A percentile compares a stretch with the other conserved stretches of the same genome.
Conservation (phyloP, 2,329 filamentous ascomycete species). For the Phoma sp. region DNA sequence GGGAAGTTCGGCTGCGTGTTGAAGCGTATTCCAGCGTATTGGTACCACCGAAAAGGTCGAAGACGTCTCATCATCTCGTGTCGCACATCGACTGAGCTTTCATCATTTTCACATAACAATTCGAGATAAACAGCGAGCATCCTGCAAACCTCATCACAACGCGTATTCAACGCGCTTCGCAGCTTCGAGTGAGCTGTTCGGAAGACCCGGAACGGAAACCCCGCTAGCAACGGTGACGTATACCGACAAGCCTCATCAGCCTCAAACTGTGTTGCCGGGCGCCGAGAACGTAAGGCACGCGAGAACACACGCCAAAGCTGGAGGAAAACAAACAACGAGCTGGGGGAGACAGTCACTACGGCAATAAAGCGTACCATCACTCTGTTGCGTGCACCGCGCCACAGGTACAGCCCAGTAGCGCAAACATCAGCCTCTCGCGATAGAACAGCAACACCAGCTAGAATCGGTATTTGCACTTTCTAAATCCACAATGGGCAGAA, state of each 20-base stretch:
- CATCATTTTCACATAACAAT: background rate
- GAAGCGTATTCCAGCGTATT: background rate
- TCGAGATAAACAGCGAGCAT: too few relatives aligned
- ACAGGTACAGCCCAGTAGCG: slow-evolving; percentile 1
- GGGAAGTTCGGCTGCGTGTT: background rate
- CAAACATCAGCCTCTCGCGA: background rate
- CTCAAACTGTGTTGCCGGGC: background rate
- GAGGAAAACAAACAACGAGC: background rate
- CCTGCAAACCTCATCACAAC: background rate
- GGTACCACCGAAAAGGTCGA: background rate
- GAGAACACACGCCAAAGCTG: background rate
- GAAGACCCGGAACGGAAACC: slow-evolving; percentile 31
- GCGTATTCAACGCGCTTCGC: slow-evolving; percentile 3
- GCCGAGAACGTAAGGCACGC: background rate
- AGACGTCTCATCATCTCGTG: background rate
- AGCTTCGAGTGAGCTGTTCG: slow-evolving; percentile 1
- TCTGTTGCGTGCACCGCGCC: background rate
- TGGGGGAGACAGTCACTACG: background rate
- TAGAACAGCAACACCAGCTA: background rate
- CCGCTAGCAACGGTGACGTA: slow-evolving; percentile 29
- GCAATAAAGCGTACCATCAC: background rate
- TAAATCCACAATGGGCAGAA: background rate
- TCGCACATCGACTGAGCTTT: background rate
- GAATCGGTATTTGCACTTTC: too few relatives aligned
- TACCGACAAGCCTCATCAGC: slow-evolving; percentile 4